Percentiles rank a stretch among this genome's conserved stretches.
phyloP scores from a whole-genome alignment of 352 stramenopile species.

The Peronospora farinosa region DNA sequence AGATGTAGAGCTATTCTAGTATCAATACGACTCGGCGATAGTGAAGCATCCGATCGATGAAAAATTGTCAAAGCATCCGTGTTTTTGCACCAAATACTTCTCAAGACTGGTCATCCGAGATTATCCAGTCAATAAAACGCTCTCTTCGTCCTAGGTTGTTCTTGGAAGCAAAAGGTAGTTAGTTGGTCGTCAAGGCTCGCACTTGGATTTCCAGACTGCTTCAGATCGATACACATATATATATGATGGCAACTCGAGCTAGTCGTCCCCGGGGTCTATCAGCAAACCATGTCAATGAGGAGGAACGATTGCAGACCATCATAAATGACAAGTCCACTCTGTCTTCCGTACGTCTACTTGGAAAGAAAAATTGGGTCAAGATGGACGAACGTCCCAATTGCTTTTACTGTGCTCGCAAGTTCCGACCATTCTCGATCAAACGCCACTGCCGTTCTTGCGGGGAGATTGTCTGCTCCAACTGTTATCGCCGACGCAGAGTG shows the following conservation, averaged over 20 bases:
- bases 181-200: no score
- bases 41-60: no score
- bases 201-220: neutral
- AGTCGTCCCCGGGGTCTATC: constrained; percentile 46
- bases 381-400: constrained; percentile 61
- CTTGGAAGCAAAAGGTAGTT: no score
- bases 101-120: no score
- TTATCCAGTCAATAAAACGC: no score
- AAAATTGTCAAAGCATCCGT: no score
- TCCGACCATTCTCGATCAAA: constrained; percentile 67
- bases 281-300: constrained; percentile 39
- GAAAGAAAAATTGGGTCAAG: constrained; percentile 72
- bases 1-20: no score
- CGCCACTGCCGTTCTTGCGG: constrained; percentile 78
- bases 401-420: constrained; percentile 75
- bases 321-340: constrained; percentile 54
- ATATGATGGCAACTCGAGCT: constrained; percentile 17
- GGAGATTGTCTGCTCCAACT: constrained; percentile 72
- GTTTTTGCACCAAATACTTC: no score
- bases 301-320: constrained; percentile 51
- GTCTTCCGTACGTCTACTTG: constrained; percentile 36
- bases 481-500: constrained; percentile 58
- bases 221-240: neutral
- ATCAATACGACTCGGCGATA: no score
- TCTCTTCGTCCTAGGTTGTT: no score